Conservation (phyloP, 2,329 filamentous ascomycete species). For the Colletotrichum camelliae region DNA sequence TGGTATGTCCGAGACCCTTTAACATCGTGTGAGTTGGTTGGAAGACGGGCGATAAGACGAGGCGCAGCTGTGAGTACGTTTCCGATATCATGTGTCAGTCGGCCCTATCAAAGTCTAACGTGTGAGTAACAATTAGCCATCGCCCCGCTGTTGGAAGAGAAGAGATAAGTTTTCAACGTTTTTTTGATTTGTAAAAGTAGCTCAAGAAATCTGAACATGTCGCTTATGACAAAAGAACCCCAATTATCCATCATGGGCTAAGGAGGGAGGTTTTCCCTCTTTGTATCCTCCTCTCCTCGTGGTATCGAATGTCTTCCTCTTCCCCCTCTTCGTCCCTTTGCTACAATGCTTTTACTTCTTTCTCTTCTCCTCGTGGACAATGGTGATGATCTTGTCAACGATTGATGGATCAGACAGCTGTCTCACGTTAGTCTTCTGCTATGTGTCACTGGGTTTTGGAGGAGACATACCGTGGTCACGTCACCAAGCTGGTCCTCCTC, state of each 20-base stretch:
- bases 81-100: background rate
- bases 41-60: background rate
- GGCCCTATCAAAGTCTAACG: background rate
- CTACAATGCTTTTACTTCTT: conserved; percentile 48
- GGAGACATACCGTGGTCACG: conserved; percentile 77
- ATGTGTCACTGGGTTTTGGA: background rate
- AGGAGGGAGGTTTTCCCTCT: background rate
- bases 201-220: background rate
- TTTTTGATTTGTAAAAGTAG: background rate
- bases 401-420: conserved; percentile 89
- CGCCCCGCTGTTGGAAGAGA: background rate
- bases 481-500: conserved; percentile 98
- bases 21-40: background rate
- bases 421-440: conserved; percentile 12
- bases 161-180: background rate
- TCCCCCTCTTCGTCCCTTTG: background rate
- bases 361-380: conserved; percentile 69
- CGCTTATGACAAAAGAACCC: conserved; percentile 2
- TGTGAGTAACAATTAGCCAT: background rate
- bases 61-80: background rate
- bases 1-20: background rate
- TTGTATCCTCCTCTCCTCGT: background rate
- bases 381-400: conserved; percentile 86
- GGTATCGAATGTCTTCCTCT: conserved; percentile 8
- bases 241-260: background rate